Evolutionary conservation across 2,329 filamentous ascomycete species (phyloP).

Genomic region (Colletotrichum kahawae): DNA sequence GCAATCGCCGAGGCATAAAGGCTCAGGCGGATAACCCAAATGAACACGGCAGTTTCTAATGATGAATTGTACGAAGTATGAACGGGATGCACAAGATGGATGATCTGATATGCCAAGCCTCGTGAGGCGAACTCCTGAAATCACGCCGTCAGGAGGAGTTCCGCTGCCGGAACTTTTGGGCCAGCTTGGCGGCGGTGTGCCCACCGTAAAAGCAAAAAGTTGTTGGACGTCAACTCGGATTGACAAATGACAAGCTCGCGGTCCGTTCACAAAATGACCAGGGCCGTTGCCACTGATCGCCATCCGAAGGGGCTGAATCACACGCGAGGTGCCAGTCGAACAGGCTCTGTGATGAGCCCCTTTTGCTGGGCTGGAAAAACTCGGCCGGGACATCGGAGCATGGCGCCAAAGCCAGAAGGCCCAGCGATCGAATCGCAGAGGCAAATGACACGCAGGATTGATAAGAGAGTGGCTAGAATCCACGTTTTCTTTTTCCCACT

Average conservation of each 20-base stretch:
- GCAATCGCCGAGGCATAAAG: background rate
- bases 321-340: background rate
- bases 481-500: background rate
- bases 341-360: background rate
- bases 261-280: background rate
- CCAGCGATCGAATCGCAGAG: background rate
- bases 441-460: background rate
- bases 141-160: background rate
- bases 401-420: background rate
- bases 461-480: background rate
- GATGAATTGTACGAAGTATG: background rate
- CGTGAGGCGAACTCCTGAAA: background rate
- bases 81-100: background rate
- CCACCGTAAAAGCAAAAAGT: background rate
- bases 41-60: background rate
- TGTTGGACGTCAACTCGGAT: background rate
- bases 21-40: rapidly evolving
- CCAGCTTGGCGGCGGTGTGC: background rate
- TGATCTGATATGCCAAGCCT: background rate
- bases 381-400: background rate
- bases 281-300: slow-evolving; percentile 14
- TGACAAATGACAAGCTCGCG: slow-evolving; percentile 14
- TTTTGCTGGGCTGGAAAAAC: background rate
- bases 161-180: slow-evolving; percentile 7
- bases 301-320: background rate